Base-by-base conservation (phyloP, 2,329 filamentous ascomycete species). In the Curvularia sp. region DNA sequence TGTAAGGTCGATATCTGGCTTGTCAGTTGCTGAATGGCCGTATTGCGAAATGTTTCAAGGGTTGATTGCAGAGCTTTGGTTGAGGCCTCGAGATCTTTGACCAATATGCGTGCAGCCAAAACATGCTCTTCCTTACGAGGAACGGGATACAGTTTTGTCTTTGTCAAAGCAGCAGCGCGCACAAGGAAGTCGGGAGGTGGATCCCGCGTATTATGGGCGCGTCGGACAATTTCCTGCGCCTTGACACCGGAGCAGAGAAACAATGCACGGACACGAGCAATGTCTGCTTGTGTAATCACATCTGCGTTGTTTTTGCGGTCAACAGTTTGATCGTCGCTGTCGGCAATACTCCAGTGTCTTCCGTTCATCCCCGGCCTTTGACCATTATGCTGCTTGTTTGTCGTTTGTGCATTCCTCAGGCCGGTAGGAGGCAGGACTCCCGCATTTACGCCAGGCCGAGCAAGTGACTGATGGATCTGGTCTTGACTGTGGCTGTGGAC, bases 161-260 rank as follows among this genome's bases (percentile, higher is more conserved):
- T 73, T 3, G 88, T 61, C 80, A 70, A 53, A 82, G 83, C 22
- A 71, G 76, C 77, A 2, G 78, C 79, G 9, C 73, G 69, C 9
- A 47, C 73, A 35, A 81, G 75, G 44, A 79, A 79, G 4, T 61
- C 52, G 0, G 75, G 65, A 3, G 73, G 65, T 22, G 74, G 50
- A 2, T 69, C 60, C 13, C 75, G 74, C 0, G 73, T 63, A 35
- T 82, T 81, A 44, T 88, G 78, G 4, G 89, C 88, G 47, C 89
- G 86, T 4, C 88, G 85, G 28, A 84, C 83, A 54, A 97, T 91
- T 71, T 95, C 91, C 69, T 88, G 88, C 0, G 94, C 93, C 78
- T 96, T 96, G 71, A 97, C 88, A n/a, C 93, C 93, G 0, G 92
- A 92, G 62, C 89, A 90, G 22, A 96, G 82, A 41, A 97, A 85